Percentiles rank a stretch among this genome's conserved stretches.
phyloP scores from a whole-genome alignment of 2,329 filamentous ascomycete species.

The Fusarium pseudonygamai region DNA sequence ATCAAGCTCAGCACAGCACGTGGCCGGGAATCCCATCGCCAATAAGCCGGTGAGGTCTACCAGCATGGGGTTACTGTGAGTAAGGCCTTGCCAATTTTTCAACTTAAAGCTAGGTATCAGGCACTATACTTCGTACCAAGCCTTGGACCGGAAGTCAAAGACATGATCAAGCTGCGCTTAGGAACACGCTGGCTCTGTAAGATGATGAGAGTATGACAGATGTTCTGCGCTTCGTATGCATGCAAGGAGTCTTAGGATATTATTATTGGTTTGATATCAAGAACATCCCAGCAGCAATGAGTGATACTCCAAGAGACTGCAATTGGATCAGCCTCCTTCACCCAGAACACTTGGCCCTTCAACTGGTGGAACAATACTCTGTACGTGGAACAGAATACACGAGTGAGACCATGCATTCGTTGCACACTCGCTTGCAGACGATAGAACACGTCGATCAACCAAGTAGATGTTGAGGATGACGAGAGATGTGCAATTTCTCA shows the following conservation, averaged over 20 bases:
- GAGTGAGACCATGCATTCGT: neutral
- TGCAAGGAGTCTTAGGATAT: constrained; percentile 8
- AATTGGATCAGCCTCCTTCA: neutral
- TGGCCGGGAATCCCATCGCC: constrained; percentile 17
- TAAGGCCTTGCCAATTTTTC: neutral
- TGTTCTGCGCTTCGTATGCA: constrained; percentile 18
- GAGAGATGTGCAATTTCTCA: constrained; percentile 28
- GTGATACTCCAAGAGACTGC: neutral
- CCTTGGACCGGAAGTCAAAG: neutral
- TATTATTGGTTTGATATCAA: constrained; percentile 18
- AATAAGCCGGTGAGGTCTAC: neutral
- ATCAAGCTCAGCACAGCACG: constrained; percentile 9
- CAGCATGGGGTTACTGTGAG: constrained; percentile 1
- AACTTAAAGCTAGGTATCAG: neutral
- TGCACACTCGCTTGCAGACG: constrained; percentile 9
- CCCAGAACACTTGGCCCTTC: neutral
- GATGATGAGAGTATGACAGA: constrained; percentile 40
- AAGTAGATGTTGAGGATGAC: constrained; percentile 2
- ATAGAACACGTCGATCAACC: neutral
- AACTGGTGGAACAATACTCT: neutral
- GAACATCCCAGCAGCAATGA: neutral
- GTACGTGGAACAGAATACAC: neutral
- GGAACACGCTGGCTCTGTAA: constrained; percentile 4
- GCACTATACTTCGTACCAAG: neutral
- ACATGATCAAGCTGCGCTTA: neutral